Evolutionary conservation across 2,329 filamentous ascomycete species (phyloP), one percentile per base, ranked within the genome.

Genomic region (Fusarium buharicum): DNA sequence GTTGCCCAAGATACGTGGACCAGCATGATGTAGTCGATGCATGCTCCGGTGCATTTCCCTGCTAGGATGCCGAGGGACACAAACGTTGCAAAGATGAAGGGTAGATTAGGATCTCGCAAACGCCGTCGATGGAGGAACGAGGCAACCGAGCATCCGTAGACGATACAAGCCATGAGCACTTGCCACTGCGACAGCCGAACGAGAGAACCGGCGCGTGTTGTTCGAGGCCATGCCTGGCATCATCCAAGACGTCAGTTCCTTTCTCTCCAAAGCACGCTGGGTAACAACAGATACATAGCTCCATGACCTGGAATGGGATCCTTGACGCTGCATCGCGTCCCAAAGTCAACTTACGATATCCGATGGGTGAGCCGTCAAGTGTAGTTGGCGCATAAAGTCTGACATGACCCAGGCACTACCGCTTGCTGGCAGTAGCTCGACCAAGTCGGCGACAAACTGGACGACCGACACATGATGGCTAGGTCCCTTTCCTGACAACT

Each of bases 1-100:
- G 66, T 56, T 30, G 68, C 68, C 68, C 68, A 70, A 9, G 68
- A 70, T 22, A 68, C 49, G 38, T 70, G 53, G 24, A 70, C 64
- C 39, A 69, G 40, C 45, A 68, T 47, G 49, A 68, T 64, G 41
- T 69, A 67, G 34, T 63, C 59, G 37, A 57, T 46, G 45, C 56
- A 61, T 65, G 62, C 68, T 33, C 64, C 68, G 3, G 40, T 46
- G 41, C 20, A 59, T 10, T 62, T 57, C 12, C 68, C 68, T 12
- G 43, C 34, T 13, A 62, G 24, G 12, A 66, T 54, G n/a, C 66
- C 53, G 30, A 57, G 50, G 18, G 50, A 62, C 9, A 69, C 46
- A n/a, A 61, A 69, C 7, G 45, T n/a, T 18, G 46, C 55, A 47
- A 70, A 64, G 18, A 70, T 55, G 39, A 55, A 56, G 5, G 62